Conservation (phyloP, 495 filamentous ascomycete species). For the Lepidopterella palustris region DNA sequence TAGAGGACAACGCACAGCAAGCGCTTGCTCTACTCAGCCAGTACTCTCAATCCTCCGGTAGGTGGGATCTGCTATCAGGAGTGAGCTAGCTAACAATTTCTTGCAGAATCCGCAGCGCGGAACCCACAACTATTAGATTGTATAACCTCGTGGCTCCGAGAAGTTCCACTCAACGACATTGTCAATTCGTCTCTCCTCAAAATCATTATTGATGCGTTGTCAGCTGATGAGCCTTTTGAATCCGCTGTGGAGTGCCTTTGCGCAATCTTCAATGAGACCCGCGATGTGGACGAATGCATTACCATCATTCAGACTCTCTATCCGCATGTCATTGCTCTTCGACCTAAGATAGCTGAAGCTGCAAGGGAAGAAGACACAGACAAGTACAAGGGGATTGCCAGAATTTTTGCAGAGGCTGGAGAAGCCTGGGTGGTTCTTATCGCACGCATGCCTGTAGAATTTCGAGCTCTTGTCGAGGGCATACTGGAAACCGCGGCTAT, state of each 20-base stretch:
- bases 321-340: slow-evolving; percentile 70
- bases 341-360: slow-evolving; percentile 68
- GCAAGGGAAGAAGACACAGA: slow-evolving; percentile 80
- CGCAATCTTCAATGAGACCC: slow-evolving; percentile 83
- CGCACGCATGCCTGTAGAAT: slow-evolving; percentile 71
- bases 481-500: slow-evolving; percentile 82
- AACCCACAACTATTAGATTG: slow-evolving; percentile 91
- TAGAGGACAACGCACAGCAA: slow-evolving; percentile 81
- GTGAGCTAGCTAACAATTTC: slow-evolving; percentile 2
- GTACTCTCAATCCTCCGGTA: slow-evolving; percentile 87
- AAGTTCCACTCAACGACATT: slow-evolving; percentile 76
- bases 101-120: slow-evolving; percentile 55
- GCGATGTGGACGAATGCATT: slow-evolving; percentile 83
- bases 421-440: slow-evolving; percentile 90
- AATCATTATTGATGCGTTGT: slow-evolving; percentile 68
- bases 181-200: slow-evolving; percentile 81
- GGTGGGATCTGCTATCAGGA: slow-evolving; percentile 27
- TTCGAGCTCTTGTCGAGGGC: slow-evolving; percentile 80
- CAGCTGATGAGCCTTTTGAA: slow-evolving; percentile 70
- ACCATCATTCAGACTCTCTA: slow-evolving; percentile 77
- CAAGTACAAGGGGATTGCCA: slow-evolving; percentile 76
- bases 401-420: slow-evolving; percentile 87
- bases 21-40: slow-evolving; percentile 79
- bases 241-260: slow-evolving; percentile 90
- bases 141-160: slow-evolving; percentile 91